A percentile compares a stretch with the other conserved stretches of the same genome.
Conservation (phyloP, 2,329 filamentous ascomycete genomes). For the Talaromyces sp. region DNA sequence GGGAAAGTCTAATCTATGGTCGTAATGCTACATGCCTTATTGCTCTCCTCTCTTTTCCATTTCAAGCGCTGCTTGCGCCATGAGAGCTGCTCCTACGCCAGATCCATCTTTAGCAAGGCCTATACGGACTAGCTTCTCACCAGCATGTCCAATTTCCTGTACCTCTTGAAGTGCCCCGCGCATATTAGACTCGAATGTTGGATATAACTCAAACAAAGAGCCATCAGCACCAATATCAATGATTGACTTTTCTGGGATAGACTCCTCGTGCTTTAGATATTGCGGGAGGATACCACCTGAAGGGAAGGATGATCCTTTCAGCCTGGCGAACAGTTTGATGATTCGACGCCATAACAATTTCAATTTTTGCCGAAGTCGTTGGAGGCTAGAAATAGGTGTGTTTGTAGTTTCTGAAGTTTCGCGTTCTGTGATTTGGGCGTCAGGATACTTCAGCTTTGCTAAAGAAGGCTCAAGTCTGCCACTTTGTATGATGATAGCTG, state of each 20-base stretch:
- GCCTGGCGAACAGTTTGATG: conserved; percentile 10
- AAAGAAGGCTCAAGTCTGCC: conserved; percentile 7
- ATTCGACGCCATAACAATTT: conserved; percentile 18
- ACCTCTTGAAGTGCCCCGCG: conserved; percentile 21
- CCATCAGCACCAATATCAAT: conserved; percentile 26
- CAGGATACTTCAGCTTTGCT: not conserved
- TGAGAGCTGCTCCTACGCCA: conserved; percentile 25
- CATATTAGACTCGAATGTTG: conserved; percentile 23
- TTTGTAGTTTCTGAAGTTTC: not conserved
- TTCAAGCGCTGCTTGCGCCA: conserved; percentile 21
- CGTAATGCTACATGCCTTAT: not conserved
- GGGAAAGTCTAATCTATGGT: not conserved
- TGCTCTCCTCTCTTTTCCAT: conserved; percentile 3
- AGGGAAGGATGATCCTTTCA: not conserved
- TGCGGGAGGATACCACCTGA: not conserved
- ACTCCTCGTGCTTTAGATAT: not conserved
- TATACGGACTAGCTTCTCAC: conserved; percentile 23
- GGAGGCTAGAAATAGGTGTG: not conserved
- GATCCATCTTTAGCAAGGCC: conserved; percentile 25
- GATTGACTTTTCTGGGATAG: conserved; percentile 6
- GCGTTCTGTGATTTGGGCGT: conserved; percentile 4
- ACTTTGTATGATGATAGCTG: conserved; percentile 21
- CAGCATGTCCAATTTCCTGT: conserved; percentile 13
- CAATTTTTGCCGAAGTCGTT: conserved; percentile 8
- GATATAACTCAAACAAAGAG: conserved; percentile 23